phyloP scores from a whole-genome alignment of 2,329 filamentous ascomycete species.

The Aspergillus pseudonomiae region DNA sequence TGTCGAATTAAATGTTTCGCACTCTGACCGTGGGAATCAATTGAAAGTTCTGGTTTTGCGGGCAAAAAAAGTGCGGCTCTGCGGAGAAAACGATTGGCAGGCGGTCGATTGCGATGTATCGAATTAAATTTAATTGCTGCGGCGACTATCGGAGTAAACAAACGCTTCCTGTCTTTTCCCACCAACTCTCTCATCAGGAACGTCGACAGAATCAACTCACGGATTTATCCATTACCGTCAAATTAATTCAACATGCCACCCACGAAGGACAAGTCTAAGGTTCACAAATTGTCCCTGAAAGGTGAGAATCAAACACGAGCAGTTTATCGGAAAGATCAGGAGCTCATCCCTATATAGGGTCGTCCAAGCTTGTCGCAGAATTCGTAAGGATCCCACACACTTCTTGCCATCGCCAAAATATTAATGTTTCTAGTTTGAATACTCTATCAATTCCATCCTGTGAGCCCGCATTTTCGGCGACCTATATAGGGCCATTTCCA shows the following conservation, averaged over 20 bases:
- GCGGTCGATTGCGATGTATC: not conserved
- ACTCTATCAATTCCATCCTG: slow-evolving; percentile 96
- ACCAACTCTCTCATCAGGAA: slow-evolving; percentile 3
- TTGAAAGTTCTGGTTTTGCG: slow-evolving; percentile 11
- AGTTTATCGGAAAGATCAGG: not conserved
- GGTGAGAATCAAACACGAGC: slow-evolving; percentile 29
- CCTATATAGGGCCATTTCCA: slow-evolving; percentile 21
- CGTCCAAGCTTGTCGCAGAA: slow-evolving; percentile 86
- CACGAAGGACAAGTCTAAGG: slow-evolving; percentile 74
- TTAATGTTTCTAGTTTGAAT: slow-evolving; percentile 70
- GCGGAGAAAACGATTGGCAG: slow-evolving; percentile 33
- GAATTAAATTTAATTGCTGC: slow-evolving; percentile 35
- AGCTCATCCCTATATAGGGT: slow-evolving; percentile 53
- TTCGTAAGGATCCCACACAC: slow-evolving; percentile 67
- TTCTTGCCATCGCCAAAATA: not conserved
- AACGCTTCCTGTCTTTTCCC: slow-evolving; percentile 22
- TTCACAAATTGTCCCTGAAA: slow-evolving; percentile 81
- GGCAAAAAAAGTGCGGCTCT: slow-evolving; percentile 24
- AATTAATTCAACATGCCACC: slow-evolving; percentile 42
- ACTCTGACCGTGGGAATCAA: not conserved
- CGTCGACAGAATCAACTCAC: not conserved
- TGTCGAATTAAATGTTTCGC: slow-evolving; percentile 5
- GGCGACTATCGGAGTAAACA: slow-evolving; percentile 44
- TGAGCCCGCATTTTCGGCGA: slow-evolving; percentile 46
- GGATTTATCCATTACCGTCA: not conserved